Percentiles rank a stretch among this genome's conserved stretches.
Evolutionary conservation across 2,329 filamentous ascomycete genomes (phyloP).

Genomic region (Sporothrix luriei): DNA sequence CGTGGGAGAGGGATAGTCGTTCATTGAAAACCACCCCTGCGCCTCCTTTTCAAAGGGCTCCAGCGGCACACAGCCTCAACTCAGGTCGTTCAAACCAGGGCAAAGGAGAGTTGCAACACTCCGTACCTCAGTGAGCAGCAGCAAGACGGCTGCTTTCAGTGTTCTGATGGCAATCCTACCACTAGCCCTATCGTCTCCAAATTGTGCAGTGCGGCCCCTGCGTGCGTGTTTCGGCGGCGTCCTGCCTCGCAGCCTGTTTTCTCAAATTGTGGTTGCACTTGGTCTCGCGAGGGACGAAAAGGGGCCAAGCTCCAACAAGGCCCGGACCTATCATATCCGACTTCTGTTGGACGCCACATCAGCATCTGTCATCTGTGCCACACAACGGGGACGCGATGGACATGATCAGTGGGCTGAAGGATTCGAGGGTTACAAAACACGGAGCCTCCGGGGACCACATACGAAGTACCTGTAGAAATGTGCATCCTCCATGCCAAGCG

Average conservation of each 20-base stretch:
- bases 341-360: background rate
- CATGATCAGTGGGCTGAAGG: background rate
- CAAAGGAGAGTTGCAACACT: too few relatives aligned
- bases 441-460: background rate
- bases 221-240: background rate
- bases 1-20: background rate
- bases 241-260: background rate
- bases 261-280: constrained; percentile 9
- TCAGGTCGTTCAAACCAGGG: background rate
- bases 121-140: too few relatives aligned
- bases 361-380: constrained; percentile 6
- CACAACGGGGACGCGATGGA: background rate
- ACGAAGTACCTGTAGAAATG: background rate
- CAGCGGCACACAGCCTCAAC: constrained; percentile 6
- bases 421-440: constrained; percentile 5
- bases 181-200: background rate
- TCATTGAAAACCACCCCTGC: background rate
- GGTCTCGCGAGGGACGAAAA: background rate
- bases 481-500: background rate
- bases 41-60: constrained; percentile 13
- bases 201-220: background rate
- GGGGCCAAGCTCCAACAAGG: background rate
- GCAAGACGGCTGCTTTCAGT: too few relatives aligned
- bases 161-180: background rate
- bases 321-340: background rate